Base-by-base conservation (phyloP, 2,329 filamentous ascomycete genomes). In the Orbilia javanica region DNA sequence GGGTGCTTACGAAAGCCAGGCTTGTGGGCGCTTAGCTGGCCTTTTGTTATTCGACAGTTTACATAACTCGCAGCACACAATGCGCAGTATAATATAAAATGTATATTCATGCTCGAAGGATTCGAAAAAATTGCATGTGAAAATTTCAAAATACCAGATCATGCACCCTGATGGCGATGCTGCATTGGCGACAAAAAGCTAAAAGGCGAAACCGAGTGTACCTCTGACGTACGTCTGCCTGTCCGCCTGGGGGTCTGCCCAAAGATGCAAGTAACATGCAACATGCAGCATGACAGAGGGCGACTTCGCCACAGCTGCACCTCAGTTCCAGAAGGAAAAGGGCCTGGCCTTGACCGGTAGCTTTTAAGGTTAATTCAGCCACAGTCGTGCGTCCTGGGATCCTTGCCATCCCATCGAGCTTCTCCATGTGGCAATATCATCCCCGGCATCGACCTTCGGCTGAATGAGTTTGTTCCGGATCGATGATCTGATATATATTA, bases 341-440 rank as follows among this genome's bases (percentile, higher is more conserved):
- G 6, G n/a, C 29, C 48, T 65, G 6, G n/a, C 29, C 48, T 65
- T 72, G 62, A 27, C 50, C n/a, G 20, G 36, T 44, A 39, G 10
- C 20, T 60, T 53, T 39, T 29, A 52, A 53, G 63, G 46, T 53
- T 67, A 42, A 53, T 27, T 44, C 57, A 64, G 68, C 68, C 68
- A 72, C 68, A 34, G 55, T 39, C 11, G 31, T 7, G 18, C 52
- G 25, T 11, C 34, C 34, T 55, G 36, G 22, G 34, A 39, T 11
- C 34, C 34, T 55, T 48, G 22, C 46, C 29, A 69, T 60, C 55
- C 39, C 55, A 39, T 57, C 52, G 29, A 42, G 55, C 53, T 39
- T 20, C 69, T 66, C 50, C 10, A 66, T 73, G 69, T 73, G 69
- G 69, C 69, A 60, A 66, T 31, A 20, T 3, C 20, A 39, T 71